phyloP scores from a whole-genome alignment of 1,139 yeast genomes.

The Geotrichum reessii region DNA sequence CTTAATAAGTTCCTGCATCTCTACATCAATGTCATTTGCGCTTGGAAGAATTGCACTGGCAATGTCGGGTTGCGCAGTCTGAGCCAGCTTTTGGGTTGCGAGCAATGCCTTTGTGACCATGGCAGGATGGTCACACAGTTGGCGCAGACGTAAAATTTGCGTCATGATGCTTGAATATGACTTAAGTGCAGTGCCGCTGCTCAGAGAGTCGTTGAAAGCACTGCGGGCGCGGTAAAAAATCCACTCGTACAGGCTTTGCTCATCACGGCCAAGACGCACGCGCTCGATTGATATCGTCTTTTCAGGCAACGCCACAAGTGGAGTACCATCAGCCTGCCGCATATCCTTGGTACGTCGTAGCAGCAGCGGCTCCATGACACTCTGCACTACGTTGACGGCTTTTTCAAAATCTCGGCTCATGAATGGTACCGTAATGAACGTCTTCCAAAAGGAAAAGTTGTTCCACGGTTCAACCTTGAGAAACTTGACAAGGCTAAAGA shows the following conservation, averaged over 20 bases:
- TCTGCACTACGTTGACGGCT: conserved; percentile 77
- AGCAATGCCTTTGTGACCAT: conserved; percentile 45
- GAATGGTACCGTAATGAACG: conserved; percentile 79
- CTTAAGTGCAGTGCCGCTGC: conserved; percentile 63
- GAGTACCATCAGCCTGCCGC: conserved; percentile 68
- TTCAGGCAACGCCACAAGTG: conserved; percentile 69
- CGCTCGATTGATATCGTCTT: conserved; percentile 68
- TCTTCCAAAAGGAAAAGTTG: conserved; percentile 80
- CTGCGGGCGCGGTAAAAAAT: conserved; percentile 63
- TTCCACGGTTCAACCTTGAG: conserved; percentile 84
- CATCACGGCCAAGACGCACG: conserved; percentile 61
- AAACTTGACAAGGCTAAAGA: conserved; percentile 71
- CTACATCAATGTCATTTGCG: not conserved
- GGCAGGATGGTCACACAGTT: conserved; percentile 79
- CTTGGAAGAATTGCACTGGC: not conserved
- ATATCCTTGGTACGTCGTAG: conserved; percentile 82
- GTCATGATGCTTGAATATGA: conserved; percentile 76
- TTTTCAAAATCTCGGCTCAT: conserved; percentile 61
- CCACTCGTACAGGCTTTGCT: conserved; percentile 61
- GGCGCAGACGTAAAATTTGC: conserved; percentile 76
- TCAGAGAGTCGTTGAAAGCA: conserved; percentile 59
- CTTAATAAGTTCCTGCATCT: conserved; percentile 3
- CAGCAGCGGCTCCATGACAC: conserved; percentile 77
- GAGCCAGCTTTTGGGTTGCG: conserved; percentile 21
- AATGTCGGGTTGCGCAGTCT: not conserved